Evolutionary conservation across 75 land plant species (phyloP).

Genomic region (Picea glauca): DNA sequence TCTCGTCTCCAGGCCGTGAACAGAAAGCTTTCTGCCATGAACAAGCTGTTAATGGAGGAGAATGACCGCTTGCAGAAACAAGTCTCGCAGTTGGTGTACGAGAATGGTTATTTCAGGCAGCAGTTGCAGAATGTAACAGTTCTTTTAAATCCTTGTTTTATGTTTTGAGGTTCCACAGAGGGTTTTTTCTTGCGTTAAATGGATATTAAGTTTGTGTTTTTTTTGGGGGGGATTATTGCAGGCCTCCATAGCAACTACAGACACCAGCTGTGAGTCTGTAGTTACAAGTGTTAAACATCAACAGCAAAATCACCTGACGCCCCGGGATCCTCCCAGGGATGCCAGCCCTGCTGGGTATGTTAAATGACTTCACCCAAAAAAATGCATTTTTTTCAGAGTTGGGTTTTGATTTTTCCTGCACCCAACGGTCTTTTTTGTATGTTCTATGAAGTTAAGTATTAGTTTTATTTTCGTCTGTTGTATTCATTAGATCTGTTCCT

Average conservation of each 20-base stretch:
- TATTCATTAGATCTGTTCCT: neutral
- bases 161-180: neutral
- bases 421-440: neutral
- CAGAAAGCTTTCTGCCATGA: slow-evolving; percentile 88
- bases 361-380: too few species aligned
- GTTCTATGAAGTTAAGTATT: neutral
- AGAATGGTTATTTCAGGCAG: slow-evolving; percentile 82
- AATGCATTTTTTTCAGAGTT: too few species aligned
- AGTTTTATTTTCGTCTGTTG: neutral
- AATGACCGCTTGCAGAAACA: slow-evolving; percentile 97
- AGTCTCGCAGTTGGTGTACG: slow-evolving; percentile 83
- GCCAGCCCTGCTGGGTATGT: slow-evolving; percentile 74
- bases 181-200: neutral
- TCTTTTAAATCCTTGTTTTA: neutral
- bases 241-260: slow-evolving; percentile 63
- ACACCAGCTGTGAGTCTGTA: slow-evolving; percentile 81
- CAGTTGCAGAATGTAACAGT: slow-evolving; percentile 59
- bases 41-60: slow-evolving; percentile 97
- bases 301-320: slow-evolving; percentile 29
- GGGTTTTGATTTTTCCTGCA: neutral
- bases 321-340: slow-evolving; percentile 69
- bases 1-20: slow-evolving; percentile 87
- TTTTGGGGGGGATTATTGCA: slow-evolving; percentile 10
- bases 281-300: slow-evolving; percentile 78
- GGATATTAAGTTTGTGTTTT: neutral